phyloP scores from a whole-genome alignment of 306 rosid species.

The Echinosophora koreensis region DNA sequence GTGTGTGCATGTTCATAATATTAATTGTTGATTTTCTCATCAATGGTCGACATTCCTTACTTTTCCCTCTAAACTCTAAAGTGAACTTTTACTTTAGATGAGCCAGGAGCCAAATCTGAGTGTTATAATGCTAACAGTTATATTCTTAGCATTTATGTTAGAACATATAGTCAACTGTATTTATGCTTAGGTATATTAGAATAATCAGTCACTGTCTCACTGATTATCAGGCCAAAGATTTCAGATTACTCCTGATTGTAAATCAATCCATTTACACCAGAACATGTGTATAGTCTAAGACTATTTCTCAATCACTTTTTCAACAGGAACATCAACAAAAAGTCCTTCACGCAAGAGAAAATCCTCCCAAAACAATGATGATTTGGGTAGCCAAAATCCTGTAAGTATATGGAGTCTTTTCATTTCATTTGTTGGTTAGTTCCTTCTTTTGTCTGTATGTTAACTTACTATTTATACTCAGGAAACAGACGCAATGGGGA shows the following conservation, averaged over 20 bases:
- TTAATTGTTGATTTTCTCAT: no score
- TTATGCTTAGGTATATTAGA: neutral
- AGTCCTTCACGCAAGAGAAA: conserved; percentile 34
- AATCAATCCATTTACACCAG: neutral
- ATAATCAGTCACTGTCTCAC: neutral
- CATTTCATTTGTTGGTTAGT: conserved; percentile 3
- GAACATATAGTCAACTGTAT: neutral
- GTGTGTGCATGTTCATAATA: neutral
- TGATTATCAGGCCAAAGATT: neutral
- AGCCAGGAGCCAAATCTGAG: no score
- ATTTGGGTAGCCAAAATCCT: conserved; percentile 41
- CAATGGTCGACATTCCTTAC: no score
- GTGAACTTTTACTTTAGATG: no score
- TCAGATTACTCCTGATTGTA: neutral
- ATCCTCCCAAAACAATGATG: conserved; percentile 17
- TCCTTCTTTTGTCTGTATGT: neutral
- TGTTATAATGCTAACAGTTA: neutral
- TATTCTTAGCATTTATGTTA: neutral
- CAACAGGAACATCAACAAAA: conserved; percentile 21
- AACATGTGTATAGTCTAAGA: neutral
- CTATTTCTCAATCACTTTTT: neutral
- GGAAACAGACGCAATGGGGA: conserved; percentile 48
- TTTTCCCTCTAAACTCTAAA: no score
- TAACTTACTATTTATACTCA: conserved; percentile 36
- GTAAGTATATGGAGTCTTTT: conserved; percentile 43